phyloP scores from a whole-genome alignment of 257 asterid genomes.

The Echium plantagineum region DNA sequence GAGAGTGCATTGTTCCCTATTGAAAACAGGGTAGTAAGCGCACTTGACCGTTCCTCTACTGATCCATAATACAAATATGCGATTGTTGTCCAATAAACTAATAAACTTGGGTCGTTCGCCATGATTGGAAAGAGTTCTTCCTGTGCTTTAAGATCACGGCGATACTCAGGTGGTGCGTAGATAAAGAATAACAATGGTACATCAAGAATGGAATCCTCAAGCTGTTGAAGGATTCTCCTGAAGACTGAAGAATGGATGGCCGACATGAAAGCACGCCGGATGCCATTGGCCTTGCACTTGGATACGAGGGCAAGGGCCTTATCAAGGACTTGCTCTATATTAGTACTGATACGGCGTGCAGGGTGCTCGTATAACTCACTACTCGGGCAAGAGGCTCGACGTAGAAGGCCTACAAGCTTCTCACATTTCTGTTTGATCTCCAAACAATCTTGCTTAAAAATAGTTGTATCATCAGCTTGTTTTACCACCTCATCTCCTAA shows the following conservation, averaged over 20 bases:
- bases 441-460: slow-evolving; percentile 39
- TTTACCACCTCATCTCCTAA: too few relatives aligned
- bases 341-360: slow-evolving; percentile 60
- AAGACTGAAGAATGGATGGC: slow-evolving; percentile 47
- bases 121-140: too few relatives aligned
- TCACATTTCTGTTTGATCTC: slow-evolving; percentile 45
- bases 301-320: slow-evolving; percentile 44
- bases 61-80: too few relatives aligned
- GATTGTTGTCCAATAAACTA: too few relatives aligned
- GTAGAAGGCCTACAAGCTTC: slow-evolving; percentile 33
- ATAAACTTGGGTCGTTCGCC: too few relatives aligned
- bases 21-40: too few relatives aligned
- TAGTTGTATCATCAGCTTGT: too few relatives aligned
- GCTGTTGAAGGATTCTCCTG: slow-evolving; percentile 41
- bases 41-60: too few relatives aligned
- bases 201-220: slow-evolving; percentile 60
- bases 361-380: slow-evolving; percentile 56
- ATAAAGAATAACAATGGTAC: slow-evolving; percentile 70
- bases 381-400: slow-evolving; percentile 58
- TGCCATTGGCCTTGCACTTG: slow-evolving; percentile 57
- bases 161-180: slow-evolving; percentile 47
- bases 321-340: slow-evolving; percentile 49
- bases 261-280: slow-evolving; percentile 48
- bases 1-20: too few relatives aligned
- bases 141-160: too few relatives aligned